Conservation (phyloP, 345 rosid genomes). For the Erysimum cheiranthoides region DNA sequence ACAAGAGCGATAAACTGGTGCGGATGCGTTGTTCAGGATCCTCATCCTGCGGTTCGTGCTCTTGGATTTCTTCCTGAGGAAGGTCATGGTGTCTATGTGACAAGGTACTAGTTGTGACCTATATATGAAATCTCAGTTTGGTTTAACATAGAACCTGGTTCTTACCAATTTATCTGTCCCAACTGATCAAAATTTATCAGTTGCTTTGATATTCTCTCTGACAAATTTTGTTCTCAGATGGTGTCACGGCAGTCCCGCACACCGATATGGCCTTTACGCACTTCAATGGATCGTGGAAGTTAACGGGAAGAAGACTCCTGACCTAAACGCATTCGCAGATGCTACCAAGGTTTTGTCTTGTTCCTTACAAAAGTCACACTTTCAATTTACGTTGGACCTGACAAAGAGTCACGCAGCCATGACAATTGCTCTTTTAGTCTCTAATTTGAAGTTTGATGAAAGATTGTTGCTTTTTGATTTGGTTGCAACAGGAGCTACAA, state of each 20-base stretch:
- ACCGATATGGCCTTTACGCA: slow-evolving; percentile 83
- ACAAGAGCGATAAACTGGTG: slow-evolving; percentile 87
- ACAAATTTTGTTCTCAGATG: slow-evolving; percentile 55
- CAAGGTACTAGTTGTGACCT: slow-evolving; percentile 54
- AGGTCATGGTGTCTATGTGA: slow-evolving; percentile 97
- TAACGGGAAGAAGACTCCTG: slow-evolving; percentile 83
- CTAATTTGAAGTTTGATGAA: neutral
- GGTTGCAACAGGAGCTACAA: slow-evolving; percentile 66
- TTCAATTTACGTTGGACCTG: neutral
- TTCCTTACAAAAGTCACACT: slow-evolving; percentile 22
- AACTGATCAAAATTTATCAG: neutral
- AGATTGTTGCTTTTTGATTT: neutral
- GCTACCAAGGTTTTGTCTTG: slow-evolving; percentile 68
- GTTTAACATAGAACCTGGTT: slow-evolving; percentile 17
- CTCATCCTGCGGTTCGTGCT: slow-evolving; percentile 94
- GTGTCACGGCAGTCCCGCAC: slow-evolving; percentile 94
- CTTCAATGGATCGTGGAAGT: slow-evolving; percentile 96
- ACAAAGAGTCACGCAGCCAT: slow-evolving; percentile 7
- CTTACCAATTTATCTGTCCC: neutral
- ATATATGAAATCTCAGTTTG: slow-evolving; percentile 10
- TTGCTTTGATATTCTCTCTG: slow-evolving; percentile 13
- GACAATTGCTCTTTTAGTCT: neutral
- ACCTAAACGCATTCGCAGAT: slow-evolving; percentile 72
- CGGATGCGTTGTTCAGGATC: slow-evolving; percentile 90
- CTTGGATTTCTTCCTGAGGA: slow-evolving; percentile 99